Evolutionary conservation across 2,329 filamentous ascomycete species (phyloP), one percentile per base, ranked within the genome.

Genomic region (Hypocrella siamensis): DNA sequence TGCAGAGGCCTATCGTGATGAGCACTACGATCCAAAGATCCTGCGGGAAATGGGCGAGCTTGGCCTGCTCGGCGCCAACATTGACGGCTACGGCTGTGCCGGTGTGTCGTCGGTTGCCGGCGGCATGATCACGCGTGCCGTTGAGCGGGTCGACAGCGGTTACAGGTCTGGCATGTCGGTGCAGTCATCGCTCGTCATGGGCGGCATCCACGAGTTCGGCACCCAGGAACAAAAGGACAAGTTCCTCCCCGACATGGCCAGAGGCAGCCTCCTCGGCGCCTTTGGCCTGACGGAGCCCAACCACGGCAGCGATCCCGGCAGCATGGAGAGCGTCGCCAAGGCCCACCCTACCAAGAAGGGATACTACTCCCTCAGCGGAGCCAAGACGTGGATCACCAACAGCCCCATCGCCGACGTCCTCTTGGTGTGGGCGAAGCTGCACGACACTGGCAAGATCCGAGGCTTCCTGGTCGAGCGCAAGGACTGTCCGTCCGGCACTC

Each of bases 331-430:
- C 5, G 67, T 70, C 8, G 86, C 85, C n/a, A 83, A 76, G 50
- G 75, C 77, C 30, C 84, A 93, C 50, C 81, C 84, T 5, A 76
- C 72, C 6, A 86, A 86, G 62, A 78, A 81, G 47, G 85, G 84
- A 1, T 83, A 84, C 53, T 80, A 78, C 45, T 70, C 75, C 27
- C 58, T 93, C 22, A 83, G 76, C 28, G 85, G 85, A 2, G 62
- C 80, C 31, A 93, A 93, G 65, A 93, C 86, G 1, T 93, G 85
- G 85, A 93, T 93, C 51, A 93, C 85, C 11, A 93, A 93, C 56
- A 88, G 81, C 6, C 85, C 85, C 4, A 92, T 93, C 44, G 73
- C 84, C 2, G 83, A 93, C 44, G 67, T 93, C 3, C 58, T 92
- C 32, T 58, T 93, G 40, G 76, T 93, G 1, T 98, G 90, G 90